These are phyloP conservation scores for Aspergillus terreus DNA, from an alignment of 2,329 filamentous ascomycete species.

Conservation along the genomic window DNA sequence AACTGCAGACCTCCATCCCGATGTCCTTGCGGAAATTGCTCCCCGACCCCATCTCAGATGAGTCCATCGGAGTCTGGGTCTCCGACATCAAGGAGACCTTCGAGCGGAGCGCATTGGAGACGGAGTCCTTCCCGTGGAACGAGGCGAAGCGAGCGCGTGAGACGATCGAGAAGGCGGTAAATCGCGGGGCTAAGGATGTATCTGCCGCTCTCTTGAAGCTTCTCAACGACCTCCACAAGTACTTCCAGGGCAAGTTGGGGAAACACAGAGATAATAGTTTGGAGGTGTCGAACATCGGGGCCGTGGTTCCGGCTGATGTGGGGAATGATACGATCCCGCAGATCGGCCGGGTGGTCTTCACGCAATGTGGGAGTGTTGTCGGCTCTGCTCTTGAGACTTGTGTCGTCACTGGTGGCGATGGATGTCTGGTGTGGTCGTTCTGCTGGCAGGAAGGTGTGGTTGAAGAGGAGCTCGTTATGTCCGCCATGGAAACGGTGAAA, in stretches of 20 bases:
- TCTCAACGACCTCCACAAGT: conserved; percentile 36
- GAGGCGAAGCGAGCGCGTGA: conserved; percentile 28
- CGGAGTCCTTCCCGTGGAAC: conserved; percentile 28
- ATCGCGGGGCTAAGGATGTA: conserved; percentile 29
- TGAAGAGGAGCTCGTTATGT: conserved; percentile 22
- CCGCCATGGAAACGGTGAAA: conserved; percentile 14
- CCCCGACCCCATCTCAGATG: conserved; percentile 28
- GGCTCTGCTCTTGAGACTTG: conserved; percentile 38
- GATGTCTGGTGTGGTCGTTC: conserved; percentile 38
- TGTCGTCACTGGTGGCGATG: conserved; percentile 43
- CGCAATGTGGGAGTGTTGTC: conserved; percentile 40
- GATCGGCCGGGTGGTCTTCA: conserved; percentile 43
- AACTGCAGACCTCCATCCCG: conserved; percentile 29
- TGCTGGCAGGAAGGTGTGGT: conserved; percentile 40
- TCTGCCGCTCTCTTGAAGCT: conserved; percentile 37
- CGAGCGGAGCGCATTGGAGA: conserved; percentile 15
- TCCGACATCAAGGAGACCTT: conserved; percentile 32
- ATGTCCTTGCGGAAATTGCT: conserved; percentile 40
- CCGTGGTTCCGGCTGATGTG: conserved; percentile 19
- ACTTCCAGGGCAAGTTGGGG: conserved; percentile 37
- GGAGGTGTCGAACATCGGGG: conserved; percentile 48
- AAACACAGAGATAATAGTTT: conserved; percentile 35
- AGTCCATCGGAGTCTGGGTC: conserved; percentile 37
- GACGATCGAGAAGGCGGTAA: conserved; percentile 26
- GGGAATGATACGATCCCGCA: conserved; percentile 15